Evolutionary conservation across 2,329 filamentous ascomycete genomes (phyloP).

Genomic region (Macrophomina phaseolina): DNA sequence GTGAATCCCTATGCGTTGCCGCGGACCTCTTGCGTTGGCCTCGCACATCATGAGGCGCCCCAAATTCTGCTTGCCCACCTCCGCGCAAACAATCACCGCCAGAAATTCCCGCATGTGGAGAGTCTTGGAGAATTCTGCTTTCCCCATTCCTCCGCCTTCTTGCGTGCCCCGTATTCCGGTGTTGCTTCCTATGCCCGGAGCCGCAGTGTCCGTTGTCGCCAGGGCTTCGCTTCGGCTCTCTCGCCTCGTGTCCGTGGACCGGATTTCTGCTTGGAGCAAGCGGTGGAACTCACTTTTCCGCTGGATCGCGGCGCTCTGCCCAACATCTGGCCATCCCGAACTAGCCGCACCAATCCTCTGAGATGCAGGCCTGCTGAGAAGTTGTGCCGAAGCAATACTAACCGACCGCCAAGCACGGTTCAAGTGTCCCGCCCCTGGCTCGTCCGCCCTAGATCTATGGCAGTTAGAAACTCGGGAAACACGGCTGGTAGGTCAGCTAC

Average conservation of each 20-base stretch:
- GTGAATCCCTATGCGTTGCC: constrained; percentile 12
- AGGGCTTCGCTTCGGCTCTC: constrained; percentile 5
- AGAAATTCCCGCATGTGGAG: constrained; percentile 21
- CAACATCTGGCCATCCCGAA: constrained; percentile 3
- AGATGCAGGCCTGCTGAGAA: neutral
- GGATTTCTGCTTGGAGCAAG: constrained; percentile 19
- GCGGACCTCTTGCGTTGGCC: constrained; percentile 10
- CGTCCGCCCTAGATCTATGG: neutral
- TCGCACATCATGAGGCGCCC: constrained; percentile 5
- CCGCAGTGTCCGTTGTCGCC: neutral
- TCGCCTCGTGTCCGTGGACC: constrained; percentile 9
- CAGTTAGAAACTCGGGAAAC: neutral
- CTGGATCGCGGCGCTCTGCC: constrained; percentile 5
- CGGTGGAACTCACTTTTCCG: neutral
- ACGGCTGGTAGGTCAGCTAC: neutral
- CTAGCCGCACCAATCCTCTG: neutral
- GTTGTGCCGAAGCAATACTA: neutral
- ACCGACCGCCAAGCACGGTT: constrained; percentile 17
- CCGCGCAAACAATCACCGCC: constrained; percentile 1
- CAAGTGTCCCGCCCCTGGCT: neutral
- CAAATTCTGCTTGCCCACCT: neutral
- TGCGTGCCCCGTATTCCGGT: constrained; percentile 9
- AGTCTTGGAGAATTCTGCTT: constrained; percentile 12
- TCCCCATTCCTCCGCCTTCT: constrained; percentile 4
- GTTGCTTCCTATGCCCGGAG: neutral